Base-by-base conservation (phyloP, 805 yeast genomes). In the Kuraishia capsulata region DNA sequence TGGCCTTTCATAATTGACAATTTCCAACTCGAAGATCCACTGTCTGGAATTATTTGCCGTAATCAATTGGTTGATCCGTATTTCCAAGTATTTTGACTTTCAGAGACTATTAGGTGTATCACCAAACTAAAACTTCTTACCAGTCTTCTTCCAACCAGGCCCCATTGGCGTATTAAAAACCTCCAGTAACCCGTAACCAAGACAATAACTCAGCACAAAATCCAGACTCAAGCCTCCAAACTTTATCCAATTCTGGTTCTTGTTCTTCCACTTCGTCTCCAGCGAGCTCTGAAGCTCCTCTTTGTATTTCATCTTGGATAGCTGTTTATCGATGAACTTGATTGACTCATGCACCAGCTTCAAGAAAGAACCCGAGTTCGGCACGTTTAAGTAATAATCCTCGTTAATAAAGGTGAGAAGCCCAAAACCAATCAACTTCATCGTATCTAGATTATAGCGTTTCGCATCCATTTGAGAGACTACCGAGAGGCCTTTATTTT, bases 101-200 rank as follows among this genome's bases (percentile, higher is more conserved):
- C 18, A 5, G 4, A 14, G 32, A 29, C 5, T 16, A 11, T 16
- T 9, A 8, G 16, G 32, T 29, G 32, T 14, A n/a, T 8, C 34
- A 13, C 2, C 37, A 13, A 19, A 20, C 34, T 39, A 41, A 25
- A 48, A 14, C 16, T 33, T 42, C 33, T 51, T 51, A 4, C 76
- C 76, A 4, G 76, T 70, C 25, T 69, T 55, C 44, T 62, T 61
- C 69, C 73, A 71, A 1, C 76, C 76, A 37, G 67, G 56, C 3
- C 78, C 78, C 2, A 68, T 72, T 2, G 73, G 73, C 0, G 81
- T 71, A 34, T 64, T 63, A 47, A 72, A 72, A 6, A 69, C 71
- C 45, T 75, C 81, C 3, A 70, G 51, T 1, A 63, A 48, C 0
- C 81, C 82, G 19, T 65, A 54, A 0, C 81, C 82, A 37, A 66